These are phyloP conservation scores for Leccinum pachyderme DNA, from an alignment of 1,284 basidiomycete species.

Conservation along the genomic window DNA sequence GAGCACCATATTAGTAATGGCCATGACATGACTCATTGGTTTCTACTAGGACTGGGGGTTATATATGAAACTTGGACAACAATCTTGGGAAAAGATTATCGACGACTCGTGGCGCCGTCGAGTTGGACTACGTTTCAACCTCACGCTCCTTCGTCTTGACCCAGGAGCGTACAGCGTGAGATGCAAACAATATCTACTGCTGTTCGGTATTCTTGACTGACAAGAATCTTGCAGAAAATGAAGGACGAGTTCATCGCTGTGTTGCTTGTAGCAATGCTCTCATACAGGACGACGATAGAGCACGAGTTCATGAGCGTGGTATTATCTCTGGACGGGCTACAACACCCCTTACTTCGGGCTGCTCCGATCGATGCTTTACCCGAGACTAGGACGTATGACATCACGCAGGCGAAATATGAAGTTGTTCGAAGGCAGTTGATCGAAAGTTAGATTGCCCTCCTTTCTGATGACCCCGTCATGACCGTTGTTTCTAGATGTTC, in stretches of 20 bases:
- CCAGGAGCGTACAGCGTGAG: slow-evolving; percentile 61
- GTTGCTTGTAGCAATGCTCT: slow-evolving; percentile 56
- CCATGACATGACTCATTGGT: slow-evolving; percentile 4
- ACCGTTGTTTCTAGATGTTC: slow-evolving; percentile 18
- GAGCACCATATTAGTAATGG: slow-evolving; percentile 14
- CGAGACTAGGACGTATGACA: slow-evolving; percentile 23
- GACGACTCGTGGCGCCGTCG: slow-evolving; percentile 55
- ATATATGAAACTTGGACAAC: slow-evolving; percentile 55
- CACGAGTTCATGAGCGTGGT: slow-evolving; percentile 56
- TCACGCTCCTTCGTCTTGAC: slow-evolving; percentile 63
- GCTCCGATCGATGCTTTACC: slow-evolving; percentile 25
- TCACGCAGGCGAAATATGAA: slow-evolving; percentile 17
- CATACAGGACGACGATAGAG: slow-evolving; percentile 53
- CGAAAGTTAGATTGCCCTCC: slow-evolving; percentile 21
- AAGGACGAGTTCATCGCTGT: slow-evolving; percentile 56
- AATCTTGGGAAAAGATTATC: slow-evolving; percentile 61
- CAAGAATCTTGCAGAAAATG: slow-evolving; percentile 39
- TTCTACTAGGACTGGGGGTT: slow-evolving; percentile 58
- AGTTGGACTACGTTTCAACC: slow-evolving; percentile 70
- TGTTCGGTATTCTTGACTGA: background rate
- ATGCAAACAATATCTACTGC: slow-evolving; percentile 8
- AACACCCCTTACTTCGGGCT: slow-evolving; percentile 49
- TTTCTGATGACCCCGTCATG: background rate
- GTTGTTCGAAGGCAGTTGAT: slow-evolving; percentile 24
- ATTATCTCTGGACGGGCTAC: slow-evolving; percentile 51